Evolutionary conservation across 108 stramenopile genomes (phyloP), one percentile per base, ranked within the genome.

Genomic region (Bacterosira constricta): DNA sequence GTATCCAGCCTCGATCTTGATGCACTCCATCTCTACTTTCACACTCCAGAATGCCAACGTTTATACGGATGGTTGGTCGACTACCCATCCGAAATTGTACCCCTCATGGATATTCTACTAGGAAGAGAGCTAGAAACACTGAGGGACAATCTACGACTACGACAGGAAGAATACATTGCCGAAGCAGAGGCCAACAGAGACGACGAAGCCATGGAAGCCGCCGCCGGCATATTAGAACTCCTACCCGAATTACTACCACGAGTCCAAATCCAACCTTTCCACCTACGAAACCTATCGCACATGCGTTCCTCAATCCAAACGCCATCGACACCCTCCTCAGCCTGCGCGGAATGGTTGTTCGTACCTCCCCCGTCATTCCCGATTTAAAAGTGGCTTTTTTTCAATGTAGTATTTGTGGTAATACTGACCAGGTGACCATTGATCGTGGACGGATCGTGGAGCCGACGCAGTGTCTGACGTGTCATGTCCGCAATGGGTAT

Each of bases 311-410:
- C 42, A 96, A 98, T 84, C 99, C 98, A 0, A 74, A 94, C 61
- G 68, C 96, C 25, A 92, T 99, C 65, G 99, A 99, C 66, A 72
- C 87, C 23, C 73, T 99, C 37, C 85, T 99, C 10, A 84, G 90
- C 53, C 65, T 99, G 35, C 80, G 92, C 13, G 99, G 99, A 17
- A 98, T 99, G 98, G 95, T 99, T 18, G 93, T 98, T 12, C 88
- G 99, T 3, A 79, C 79, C 36, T 95, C 93, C 50, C 90, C 97
- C 29, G 85, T 99, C 62, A 95, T 99, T 63, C 99, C 99, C 17
- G 99, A 97, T 77, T 79, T 99, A 36, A 97, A 98, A 70, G 90
- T 94, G 18, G 98, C 97, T 12, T 90, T 94, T 77, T 99, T 98
- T 84, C 66, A 78, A 23, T 99, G 99, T 73, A 82, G 71, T 62